These are phyloP conservation scores for Phyllosticta citriasiana DNA, from an alignment of 2,329 filamentous ascomycete species.

Conservation along the genomic window DNA sequence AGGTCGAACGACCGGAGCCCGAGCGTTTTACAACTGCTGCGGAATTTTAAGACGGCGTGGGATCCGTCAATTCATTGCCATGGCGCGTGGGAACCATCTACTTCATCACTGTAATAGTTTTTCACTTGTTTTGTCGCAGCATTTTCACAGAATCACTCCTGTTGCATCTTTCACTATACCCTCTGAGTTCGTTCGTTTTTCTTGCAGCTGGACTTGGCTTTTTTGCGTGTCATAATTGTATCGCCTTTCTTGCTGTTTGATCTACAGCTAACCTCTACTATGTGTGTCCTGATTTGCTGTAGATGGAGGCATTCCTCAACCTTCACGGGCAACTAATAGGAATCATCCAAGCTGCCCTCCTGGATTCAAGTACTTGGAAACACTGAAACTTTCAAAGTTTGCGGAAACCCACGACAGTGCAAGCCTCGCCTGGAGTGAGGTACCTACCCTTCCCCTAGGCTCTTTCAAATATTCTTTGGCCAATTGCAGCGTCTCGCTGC, in stretches of 20 bases:
- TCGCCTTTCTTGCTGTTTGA: background rate
- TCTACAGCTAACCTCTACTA: background rate
- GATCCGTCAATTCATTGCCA: background rate
- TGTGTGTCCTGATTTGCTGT: background rate
- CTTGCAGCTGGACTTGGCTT: background rate
- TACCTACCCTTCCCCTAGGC: no score
- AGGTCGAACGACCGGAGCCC: conserved; percentile 24
- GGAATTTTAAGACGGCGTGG: conserved; percentile 19
- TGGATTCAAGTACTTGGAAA: no score
- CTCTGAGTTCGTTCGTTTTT: background rate
- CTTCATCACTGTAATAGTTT: background rate
- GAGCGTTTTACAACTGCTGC: conserved; percentile 48
- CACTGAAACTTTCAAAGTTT: no score
- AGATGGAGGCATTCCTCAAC: no score
- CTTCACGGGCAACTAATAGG: no score
- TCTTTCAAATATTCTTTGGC: no score
- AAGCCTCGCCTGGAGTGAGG: no score
- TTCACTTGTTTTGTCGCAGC: background rate
- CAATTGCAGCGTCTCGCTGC: no score
- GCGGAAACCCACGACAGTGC: no score
- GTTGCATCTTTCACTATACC: background rate
- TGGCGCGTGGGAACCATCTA: background rate
- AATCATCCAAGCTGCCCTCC: no score
- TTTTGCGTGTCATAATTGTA: background rate
- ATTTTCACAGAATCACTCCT: background rate